Base-by-base conservation (phyloP, 306 rosid species). In the Quercus dentata region DNA sequence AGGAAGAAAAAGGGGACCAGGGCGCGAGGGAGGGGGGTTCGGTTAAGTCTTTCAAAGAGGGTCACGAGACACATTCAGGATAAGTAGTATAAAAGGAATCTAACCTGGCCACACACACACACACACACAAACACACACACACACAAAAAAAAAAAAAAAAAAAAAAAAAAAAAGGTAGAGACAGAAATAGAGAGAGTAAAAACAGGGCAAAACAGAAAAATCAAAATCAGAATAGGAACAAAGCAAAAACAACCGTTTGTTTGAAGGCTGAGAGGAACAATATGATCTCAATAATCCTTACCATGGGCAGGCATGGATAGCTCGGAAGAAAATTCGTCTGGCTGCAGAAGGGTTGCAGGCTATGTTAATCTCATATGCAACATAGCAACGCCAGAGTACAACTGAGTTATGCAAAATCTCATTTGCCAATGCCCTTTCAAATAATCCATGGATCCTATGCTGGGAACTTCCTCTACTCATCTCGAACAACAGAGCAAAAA, bases 221-320 rank as follows among this genome's bases (percentile, higher is more conserved):
- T 38, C 0, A 41, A 44, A 70, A 10, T 49, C 28, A 56, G 6
- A 72, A 51, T 58, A 71, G n/a, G 4, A 20, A 49, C 15, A 27
- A 73, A 12, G 17, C 54, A 49, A 31, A 31, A 10, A 67, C 5
- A 18, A 18, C 5, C 6, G 3, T 74, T 54, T 35, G 44, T 38
- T 14, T 18, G 5, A 75, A 62, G 75, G 28, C 54, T 55, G 52
- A 35, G 28, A 52, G 68, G 65, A 73, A 67, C 25, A 76, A 28
- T 62, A 69, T 21, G 7, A 67, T 23, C n/a, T 63, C 55, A 31
- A 21, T 67, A 59, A 54, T 35, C 71, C 91, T 90, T 82, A 95
- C 99, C 98, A 92, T 21, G 99, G 99, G 77, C 98, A 95, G 52
- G 99, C 89, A 89, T 95, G 99, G 68, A 95, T 92, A 51, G 98